Conservation (phyloP, 2,329 filamentous ascomycete genomes). For the Cladosporium cucumerinum region DNA sequence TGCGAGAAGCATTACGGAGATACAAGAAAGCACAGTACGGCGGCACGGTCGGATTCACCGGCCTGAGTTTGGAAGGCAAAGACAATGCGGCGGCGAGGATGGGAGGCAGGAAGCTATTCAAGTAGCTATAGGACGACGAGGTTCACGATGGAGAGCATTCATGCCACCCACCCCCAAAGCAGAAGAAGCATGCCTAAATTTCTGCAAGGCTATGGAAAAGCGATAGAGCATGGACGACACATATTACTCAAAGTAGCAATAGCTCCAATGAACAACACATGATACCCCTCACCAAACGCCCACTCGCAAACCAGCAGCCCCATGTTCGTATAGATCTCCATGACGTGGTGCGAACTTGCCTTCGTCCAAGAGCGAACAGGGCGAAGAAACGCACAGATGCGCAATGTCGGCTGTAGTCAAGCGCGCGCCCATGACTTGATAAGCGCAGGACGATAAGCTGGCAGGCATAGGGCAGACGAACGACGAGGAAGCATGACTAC, state of each 20-base stretch:
- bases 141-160: background rate
- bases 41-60: constrained; percentile 53
- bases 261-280: background rate
- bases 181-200: background rate
- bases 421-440: constrained; percentile 5
- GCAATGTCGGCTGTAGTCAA: constrained; percentile 17
- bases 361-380: background rate
- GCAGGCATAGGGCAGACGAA: background rate
- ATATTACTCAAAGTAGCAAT: background rate
- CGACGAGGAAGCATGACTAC: background rate
- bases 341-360: background rate
- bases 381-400: constrained; percentile 8
- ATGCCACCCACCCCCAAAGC: background rate
- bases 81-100: constrained; percentile 44
- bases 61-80: constrained; percentile 47
- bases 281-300: background rate
- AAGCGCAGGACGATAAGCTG: background rate
- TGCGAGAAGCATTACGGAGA: constrained; percentile 68
- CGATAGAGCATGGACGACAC: background rate
- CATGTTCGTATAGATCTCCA: background rate
- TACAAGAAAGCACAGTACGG: constrained; percentile 64
- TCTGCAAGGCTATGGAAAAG: background rate
- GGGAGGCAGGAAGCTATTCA: constrained; percentile 46
- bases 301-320: background rate
- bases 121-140: constrained; percentile 26